phyloP scores from a whole-genome alignment of 106 monocot genomes.

The Narthecium ossifragum region DNA sequence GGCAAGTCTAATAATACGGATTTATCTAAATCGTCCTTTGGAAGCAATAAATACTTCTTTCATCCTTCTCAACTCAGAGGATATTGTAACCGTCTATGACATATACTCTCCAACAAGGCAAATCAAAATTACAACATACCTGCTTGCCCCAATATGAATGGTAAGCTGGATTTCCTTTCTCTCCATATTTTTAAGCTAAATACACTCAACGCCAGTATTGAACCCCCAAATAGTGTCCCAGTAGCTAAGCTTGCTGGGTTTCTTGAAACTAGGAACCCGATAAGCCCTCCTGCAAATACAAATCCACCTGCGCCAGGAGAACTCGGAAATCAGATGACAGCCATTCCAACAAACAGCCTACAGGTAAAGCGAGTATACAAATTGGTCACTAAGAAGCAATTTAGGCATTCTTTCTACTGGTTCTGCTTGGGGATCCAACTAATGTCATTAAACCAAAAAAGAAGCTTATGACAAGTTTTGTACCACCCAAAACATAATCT shows the following conservation, averaged over 20 bases:
- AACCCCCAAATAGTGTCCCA: background rate
- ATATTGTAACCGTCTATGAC: no score
- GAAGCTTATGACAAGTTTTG: no score
- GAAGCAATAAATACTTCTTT: background rate
- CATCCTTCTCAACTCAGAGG: no score
- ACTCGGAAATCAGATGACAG: background rate
- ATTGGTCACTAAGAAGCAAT: no score
- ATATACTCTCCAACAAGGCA: background rate
- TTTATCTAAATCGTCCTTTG: background rate
- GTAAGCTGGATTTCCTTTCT: background rate
- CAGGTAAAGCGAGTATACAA: background rate
- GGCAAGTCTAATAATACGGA: background rate
- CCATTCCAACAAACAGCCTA: background rate
- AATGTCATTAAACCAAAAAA: background rate
- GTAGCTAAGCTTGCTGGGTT: background rate
- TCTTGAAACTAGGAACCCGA: background rate
- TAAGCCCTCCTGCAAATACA: constrained; percentile 1
- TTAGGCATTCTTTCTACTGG: background rate
- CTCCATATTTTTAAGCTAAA: background rate
- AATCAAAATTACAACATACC: background rate
- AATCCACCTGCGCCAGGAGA: background rate
- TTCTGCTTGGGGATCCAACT: background rate
- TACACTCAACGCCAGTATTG: background rate
- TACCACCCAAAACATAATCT: no score
- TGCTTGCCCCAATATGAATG: background rate